A percentile compares a stretch with the other conserved stretches of the same genome.
Evolutionary conservation across 2,329 filamentous ascomycete genomes (phyloP).

Genomic region (Lachnellula occidentalis): DNA sequence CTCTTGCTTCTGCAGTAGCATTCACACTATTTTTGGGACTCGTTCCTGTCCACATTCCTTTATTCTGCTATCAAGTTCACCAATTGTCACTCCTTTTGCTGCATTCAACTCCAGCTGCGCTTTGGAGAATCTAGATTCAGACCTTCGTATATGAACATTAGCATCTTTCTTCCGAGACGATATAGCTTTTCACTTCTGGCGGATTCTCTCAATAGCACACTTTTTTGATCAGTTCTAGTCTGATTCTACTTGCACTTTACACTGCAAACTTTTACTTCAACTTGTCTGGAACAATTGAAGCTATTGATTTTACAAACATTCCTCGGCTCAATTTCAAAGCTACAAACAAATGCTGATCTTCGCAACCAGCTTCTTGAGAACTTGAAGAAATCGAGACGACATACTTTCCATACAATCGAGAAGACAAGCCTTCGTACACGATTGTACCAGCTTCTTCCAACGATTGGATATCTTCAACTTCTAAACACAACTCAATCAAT

Average conservation of each 20-base stretch:
- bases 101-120: not conserved
- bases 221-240: too few species aligned
- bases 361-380: not conserved
- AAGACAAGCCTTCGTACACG: constrained; percentile 6
- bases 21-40: constrained; percentile 5
- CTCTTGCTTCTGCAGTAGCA: not conserved
- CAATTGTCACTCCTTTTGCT: not conserved
- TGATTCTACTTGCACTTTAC: not conserved
- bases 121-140: not conserved
- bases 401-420: constrained; percentile 4
- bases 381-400: not conserved
- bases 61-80: not conserved
- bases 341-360: not conserved
- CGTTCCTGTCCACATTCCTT: constrained; percentile 13
- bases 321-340: not conserved
- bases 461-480: not conserved
- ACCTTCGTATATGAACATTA: too few species aligned
- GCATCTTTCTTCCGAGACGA: too few species aligned
- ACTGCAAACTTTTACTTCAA: not conserved
- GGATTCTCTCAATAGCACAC: too few species aligned
- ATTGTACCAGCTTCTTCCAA: not conserved
- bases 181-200: too few species aligned
- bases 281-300: not conserved
- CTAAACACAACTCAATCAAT: not conserved
- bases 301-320: not conserved